Evolutionary conservation across 2,329 filamentous ascomycete species (phyloP).

Genomic region (Hypomyces rosellus): DNA sequence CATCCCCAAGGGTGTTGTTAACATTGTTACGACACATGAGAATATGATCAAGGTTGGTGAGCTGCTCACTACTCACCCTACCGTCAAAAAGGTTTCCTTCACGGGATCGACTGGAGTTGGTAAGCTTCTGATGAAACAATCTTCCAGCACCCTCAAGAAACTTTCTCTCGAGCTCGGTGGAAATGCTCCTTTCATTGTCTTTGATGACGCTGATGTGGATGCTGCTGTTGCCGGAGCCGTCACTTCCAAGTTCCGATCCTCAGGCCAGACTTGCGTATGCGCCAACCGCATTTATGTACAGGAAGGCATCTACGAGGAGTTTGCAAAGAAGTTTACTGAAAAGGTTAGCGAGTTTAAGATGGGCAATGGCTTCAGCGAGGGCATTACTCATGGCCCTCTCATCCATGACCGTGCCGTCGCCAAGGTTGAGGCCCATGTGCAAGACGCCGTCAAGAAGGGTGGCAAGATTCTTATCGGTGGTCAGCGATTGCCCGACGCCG

Average conservation of each 20-base stretch:
- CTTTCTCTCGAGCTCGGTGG: slow-evolving; percentile 86
- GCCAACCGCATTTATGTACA: slow-evolving; percentile 81
- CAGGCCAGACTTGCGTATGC: slow-evolving; percentile 92
- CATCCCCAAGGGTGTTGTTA: slow-evolving; percentile 84
- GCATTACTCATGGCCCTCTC: slow-evolving; percentile 71
- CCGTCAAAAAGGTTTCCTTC: slow-evolving; percentile 86
- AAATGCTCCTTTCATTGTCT: slow-evolving; percentile 94
- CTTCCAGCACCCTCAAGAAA: slow-evolving; percentile 74
- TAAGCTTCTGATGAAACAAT: slow-evolving; percentile 82
- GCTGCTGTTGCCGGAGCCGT: slow-evolving; percentile 77
- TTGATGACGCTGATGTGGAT: slow-evolving; percentile 89
- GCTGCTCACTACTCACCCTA: slow-evolving; percentile 67
- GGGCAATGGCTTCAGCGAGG: slow-evolving; percentile 64
- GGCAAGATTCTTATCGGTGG: slow-evolving; percentile 71
- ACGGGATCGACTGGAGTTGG: slow-evolving; percentile 71
- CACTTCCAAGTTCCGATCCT: slow-evolving; percentile 84
- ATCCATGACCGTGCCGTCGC: slow-evolving; percentile 77
- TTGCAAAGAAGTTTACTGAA: slow-evolving; percentile 60
- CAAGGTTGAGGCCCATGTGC: slow-evolving; percentile 76
- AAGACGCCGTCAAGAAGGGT: slow-evolving; percentile 72
- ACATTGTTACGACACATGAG: slow-evolving; percentile 71
- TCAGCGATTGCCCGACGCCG: slow-evolving; percentile 64
- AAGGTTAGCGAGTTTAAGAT: slow-evolving; percentile 71
- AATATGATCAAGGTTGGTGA: slow-evolving; percentile 75
- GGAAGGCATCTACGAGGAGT: slow-evolving; percentile 68